Evolutionary conservation across 345 rosid species (phyloP).

Genomic region (Eucalyptus pauciflora): DNA sequence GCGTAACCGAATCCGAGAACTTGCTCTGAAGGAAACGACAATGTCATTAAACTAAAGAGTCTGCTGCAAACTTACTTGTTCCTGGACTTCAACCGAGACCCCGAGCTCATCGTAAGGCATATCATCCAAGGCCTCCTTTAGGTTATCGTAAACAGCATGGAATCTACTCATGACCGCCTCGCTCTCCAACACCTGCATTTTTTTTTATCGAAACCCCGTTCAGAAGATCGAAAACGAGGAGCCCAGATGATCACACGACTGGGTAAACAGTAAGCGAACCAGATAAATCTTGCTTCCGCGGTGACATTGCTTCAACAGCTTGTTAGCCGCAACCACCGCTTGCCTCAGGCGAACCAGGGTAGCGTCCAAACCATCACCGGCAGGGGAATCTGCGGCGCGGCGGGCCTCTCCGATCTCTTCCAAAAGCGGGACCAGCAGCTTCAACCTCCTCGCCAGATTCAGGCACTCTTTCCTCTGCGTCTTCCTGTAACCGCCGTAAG

Average conservation of each 20-base stretch:
- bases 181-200: conserved; percentile 38
- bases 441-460: conserved; percentile 44
- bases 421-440: conserved; percentile 43
- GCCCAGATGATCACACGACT: background rate
- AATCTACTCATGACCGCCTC: conserved; percentile 46
- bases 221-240: background rate
- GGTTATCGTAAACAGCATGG: conserved; percentile 32
- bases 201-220: background rate
- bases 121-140: conserved; percentile 33
- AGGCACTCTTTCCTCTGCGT: conserved; percentile 46
- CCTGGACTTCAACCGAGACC: conserved; percentile 6
- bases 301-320: conserved; percentile 42
- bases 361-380: background rate
- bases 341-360: conserved; percentile 22
- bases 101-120: conserved; percentile 30
- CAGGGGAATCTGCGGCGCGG: background rate
- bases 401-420: conserved; percentile 33
- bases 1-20: too few species aligned
- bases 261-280: background rate
- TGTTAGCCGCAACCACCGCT: conserved; percentile 29
- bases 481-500: conserved; percentile 18
- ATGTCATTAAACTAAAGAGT: too few species aligned
- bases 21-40: too few species aligned
- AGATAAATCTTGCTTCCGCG: conserved; percentile 48
- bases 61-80: too few species aligned